Percentiles rank a stretch among this genome's conserved stretches.
Evolutionary conservation across 2,329 filamentous ascomycete species (phyloP).

Genomic region (Dactylella cylindrospora): DNA sequence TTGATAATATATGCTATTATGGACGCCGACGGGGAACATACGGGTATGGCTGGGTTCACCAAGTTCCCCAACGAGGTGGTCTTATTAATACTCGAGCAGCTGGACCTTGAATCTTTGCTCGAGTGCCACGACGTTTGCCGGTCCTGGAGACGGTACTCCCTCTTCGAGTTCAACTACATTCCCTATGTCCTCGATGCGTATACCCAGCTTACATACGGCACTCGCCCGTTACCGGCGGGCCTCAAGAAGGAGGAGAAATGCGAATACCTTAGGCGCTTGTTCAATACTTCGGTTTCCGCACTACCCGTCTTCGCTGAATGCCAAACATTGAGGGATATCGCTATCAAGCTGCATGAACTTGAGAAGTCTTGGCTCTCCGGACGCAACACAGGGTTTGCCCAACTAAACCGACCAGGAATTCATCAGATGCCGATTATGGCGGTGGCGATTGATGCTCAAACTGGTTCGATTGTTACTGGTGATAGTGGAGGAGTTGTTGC

Average conservation of each 20-base stretch:
- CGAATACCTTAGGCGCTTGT: constrained; percentile 17
- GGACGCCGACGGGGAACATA: constrained; percentile 26
- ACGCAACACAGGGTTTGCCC: constrained; percentile 31
- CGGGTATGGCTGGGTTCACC: constrained; percentile 36
- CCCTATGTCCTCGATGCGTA: constrained; percentile 40
- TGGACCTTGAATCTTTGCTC: constrained; percentile 41
- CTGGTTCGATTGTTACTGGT: constrained; percentile 30
- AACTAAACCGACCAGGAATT: constrained; percentile 17
- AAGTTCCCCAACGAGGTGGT: constrained; percentile 32
- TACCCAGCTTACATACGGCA: constrained; percentile 36
- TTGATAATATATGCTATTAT: constrained; percentile 29
- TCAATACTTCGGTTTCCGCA: constrained; percentile 36
- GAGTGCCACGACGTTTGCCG: constrained; percentile 42
- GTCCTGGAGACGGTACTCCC: constrained; percentile 34
- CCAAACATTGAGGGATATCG: constrained; percentile 39
- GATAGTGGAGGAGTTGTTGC: constrained; percentile 18
- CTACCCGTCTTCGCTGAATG: constrained; percentile 40
- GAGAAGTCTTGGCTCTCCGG: constrained; percentile 42
- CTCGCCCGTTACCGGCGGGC: constrained; percentile 24
- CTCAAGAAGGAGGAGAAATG: constrained; percentile 10
- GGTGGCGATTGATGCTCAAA: constrained; percentile 24
- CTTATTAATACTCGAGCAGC: constrained; percentile 33
- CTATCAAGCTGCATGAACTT: constrained; percentile 27
- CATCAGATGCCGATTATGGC: constrained; percentile 12
- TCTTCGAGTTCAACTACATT: constrained; percentile 38